Evolutionary conservation across 768 basidiomycete species (phyloP).

Genomic region (Rhizopogon vesiculosus): DNA sequence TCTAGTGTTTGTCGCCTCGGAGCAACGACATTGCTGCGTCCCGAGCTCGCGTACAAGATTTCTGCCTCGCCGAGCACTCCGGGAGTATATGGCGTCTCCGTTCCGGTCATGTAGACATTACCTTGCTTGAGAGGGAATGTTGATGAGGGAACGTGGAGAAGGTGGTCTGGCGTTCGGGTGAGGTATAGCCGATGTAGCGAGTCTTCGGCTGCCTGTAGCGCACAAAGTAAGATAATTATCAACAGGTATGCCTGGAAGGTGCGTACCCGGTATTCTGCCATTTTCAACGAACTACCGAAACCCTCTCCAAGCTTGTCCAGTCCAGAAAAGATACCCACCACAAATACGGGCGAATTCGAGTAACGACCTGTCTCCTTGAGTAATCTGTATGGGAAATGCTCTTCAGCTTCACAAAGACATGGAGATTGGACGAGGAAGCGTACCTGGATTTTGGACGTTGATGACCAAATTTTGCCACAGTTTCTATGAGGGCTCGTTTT

Average conservation of each 20-base stretch:
- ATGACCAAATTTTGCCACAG: constrained; percentile 63
- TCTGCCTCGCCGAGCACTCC: constrained; percentile 58
- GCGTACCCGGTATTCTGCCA: constrained; percentile 89
- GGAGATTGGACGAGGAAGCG: constrained; percentile 7
- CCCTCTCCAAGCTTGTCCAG: constrained; percentile 88
- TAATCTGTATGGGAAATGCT: constrained; percentile 42
- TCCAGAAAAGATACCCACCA: constrained; percentile 92
- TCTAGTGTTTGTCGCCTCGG: constrained; percentile 26
- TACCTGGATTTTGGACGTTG: constrained; percentile 70
- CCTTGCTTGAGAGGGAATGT: constrained; percentile 61
- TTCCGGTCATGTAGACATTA: constrained; percentile 45
- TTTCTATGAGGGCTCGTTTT: constrained; percentile 68
- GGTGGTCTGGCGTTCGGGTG: constrained; percentile 66
- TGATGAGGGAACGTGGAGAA: constrained; percentile 65
- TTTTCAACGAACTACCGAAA: constrained; percentile 86
- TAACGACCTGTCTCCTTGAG: constrained; percentile 91
- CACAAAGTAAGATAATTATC: constrained; percentile 3
- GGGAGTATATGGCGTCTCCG: constrained; percentile 46
- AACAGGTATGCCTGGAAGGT: constrained; percentile 2
- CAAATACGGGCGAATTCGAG: constrained; percentile 86
- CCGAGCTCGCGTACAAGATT: constrained; percentile 65
- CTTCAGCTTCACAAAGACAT: neutral
- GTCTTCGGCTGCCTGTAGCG: constrained; percentile 74
- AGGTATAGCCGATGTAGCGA: constrained; percentile 80
- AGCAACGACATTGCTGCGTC: constrained; percentile 40